A percentile compares a stretch with the other conserved stretches of the same genome.
Evolutionary conservation across 202 grass and related monocot species (phyloP).

Genomic region (Panicum virgatum): DNA sequence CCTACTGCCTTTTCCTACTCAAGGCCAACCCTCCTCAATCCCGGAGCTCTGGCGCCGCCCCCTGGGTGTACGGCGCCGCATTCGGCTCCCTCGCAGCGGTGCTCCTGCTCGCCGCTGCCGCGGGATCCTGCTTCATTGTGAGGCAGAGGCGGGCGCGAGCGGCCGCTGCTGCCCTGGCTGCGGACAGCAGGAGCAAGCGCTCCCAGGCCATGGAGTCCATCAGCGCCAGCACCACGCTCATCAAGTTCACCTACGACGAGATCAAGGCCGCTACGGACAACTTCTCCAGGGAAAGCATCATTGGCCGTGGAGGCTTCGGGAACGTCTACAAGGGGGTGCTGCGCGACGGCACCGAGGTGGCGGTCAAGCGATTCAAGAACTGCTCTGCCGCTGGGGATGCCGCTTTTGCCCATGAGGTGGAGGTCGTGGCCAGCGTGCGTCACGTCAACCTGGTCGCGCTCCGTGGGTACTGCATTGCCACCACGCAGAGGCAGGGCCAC

Average conservation of each 20-base stretch:
- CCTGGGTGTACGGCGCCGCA: conserved; percentile 55
- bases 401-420: conserved; percentile 89
- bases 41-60: not conserved
- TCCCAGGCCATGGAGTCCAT: conserved; percentile 82
- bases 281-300: conserved; percentile 62
- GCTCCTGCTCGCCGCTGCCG: conserved; percentile 7
- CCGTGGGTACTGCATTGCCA: conserved; percentile 87
- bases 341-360: conserved; percentile 55
- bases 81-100: conserved; percentile 50
- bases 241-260: conserved; percentile 83
- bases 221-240: conserved; percentile 76
- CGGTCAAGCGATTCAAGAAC: conserved; percentile 95
- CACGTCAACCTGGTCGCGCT: conserved; percentile 85
- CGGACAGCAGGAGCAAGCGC: conserved; percentile 49
- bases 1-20: conserved; percentile 74
- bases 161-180: not conserved
- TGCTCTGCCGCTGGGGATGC: conserved; percentile 71
- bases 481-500: conserved; percentile 75
- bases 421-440: conserved; percentile 92
- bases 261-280: conserved; percentile 67
- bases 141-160: conserved; percentile 1
- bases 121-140: conserved; percentile 39
- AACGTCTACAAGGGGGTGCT: conserved; percentile 85
- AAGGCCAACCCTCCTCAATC: not conserved
- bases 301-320: conserved; percentile 77